phyloP scores from a whole-genome alignment of 2,329 filamentous ascomycete species.

The Neonectria sp. region DNA sequence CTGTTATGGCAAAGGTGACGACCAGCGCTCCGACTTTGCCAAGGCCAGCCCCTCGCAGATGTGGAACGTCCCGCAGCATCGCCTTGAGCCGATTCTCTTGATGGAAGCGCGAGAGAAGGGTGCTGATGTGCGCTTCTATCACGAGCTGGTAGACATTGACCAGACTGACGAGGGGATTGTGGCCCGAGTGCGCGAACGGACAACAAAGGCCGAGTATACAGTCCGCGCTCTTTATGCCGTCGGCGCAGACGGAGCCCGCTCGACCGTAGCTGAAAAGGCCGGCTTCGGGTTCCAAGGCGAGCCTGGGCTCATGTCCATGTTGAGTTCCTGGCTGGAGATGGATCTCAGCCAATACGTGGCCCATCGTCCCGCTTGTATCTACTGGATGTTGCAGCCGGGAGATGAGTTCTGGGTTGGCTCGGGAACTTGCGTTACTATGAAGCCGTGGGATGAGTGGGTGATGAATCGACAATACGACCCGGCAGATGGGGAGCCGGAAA shows the following conservation, averaged over 20 bases:
- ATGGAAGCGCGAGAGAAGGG: constrained; percentile 19
- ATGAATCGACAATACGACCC: constrained; percentile 36
- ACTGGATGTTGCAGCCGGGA: constrained; percentile 32
- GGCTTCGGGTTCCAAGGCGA: constrained; percentile 33
- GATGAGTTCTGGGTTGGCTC: constrained; percentile 34
- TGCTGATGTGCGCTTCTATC: constrained; percentile 33
- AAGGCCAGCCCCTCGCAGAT: constrained; percentile 33
- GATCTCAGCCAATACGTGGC: constrained; percentile 27
- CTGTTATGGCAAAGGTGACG: constrained; percentile 31
- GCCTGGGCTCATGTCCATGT: constrained; percentile 32
- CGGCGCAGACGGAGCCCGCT: constrained; percentile 33
- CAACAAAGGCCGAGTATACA: constrained; percentile 20
- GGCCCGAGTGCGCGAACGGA: constrained; percentile 28
- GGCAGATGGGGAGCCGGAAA: constrained; percentile 33
- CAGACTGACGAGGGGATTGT: constrained; percentile 26
- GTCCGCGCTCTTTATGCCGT: constrained; percentile 31
- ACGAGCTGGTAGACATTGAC: constrained; percentile 31
- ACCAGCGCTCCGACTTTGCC: constrained; percentile 32
- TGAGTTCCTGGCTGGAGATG: constrained; percentile 34
- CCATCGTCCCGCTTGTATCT: constrained; percentile 34
- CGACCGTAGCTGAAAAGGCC: constrained; percentile 25
- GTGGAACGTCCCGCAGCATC: constrained; percentile 26
- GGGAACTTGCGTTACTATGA: constrained; percentile 27
- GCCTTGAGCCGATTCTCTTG: constrained; percentile 26
- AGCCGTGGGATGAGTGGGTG: constrained; percentile 34